Evolutionary conservation across 2,329 filamentous ascomycete species (phyloP), one percentile per base, ranked within the genome.

Genomic region (Peltaster fructicola): DNA sequence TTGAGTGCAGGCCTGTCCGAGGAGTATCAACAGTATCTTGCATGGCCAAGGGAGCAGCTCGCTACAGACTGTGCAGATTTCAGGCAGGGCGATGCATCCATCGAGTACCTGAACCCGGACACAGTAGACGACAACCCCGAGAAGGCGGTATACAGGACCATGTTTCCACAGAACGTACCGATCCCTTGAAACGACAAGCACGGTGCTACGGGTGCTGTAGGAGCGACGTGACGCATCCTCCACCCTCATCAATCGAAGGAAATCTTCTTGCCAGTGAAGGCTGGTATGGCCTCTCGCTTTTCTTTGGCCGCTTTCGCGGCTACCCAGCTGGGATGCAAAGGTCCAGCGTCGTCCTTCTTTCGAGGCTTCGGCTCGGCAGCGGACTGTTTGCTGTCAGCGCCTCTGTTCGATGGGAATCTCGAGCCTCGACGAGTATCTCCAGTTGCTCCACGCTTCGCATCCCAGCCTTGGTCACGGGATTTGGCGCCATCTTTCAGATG

Each of bases 161-260:
- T n/a, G n/a, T n/a, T n/a, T n/a, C n/a, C n/a, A n/a, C n/a, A n/a
- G n/a, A n/a, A n/a, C n/a, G n/a, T n/a, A n/a, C n/a, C n/a, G n/a
- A n/a, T n/a, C n/a, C n/a, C n/a, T n/a, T n/a, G n/a, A n/a, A n/a
- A n/a, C n/a, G n/a, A n/a, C n/a, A n/a, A n/a, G n/a, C n/a, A n/a
- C n/a, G n/a, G n/a, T n/a, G n/a, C n/a, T n/a, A n/a, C n/a, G n/a
- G n/a, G n/a, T n/a, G n/a, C n/a, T n/a, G n/a, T n/a, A n/a, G n/a
- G 20, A 22, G 20, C 7, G 12, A 17, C 14, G 14, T 23, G 19
- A 24, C 9, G 5, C 9, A 9, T 22, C 5, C 14, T 41, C 32
- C n/a, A n/a, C n/a, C n/a, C n/a, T n/a, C n/a, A n/a, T n/a, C n/a
- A 72, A 44, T 71, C 65, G 48, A 74, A 74, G 6, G 59, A 58